Base-by-base conservation (phyloP, 2,329 filamentous ascomycete genomes). In the Teratosphaeria nubilosa region DNA sequence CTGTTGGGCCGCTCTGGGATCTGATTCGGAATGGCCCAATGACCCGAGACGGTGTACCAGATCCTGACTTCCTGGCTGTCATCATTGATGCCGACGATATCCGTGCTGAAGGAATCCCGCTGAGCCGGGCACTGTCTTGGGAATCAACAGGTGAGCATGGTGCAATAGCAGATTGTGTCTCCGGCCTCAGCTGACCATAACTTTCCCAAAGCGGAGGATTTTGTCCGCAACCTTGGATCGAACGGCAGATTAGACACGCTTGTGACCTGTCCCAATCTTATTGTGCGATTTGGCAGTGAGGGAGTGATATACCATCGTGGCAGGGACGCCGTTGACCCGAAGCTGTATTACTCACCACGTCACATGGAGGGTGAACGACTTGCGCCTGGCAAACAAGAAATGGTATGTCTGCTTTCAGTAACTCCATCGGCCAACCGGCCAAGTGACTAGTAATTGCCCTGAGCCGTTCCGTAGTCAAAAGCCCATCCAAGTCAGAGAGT, bases 1-100 rank as follows among this genome's bases (percentile, higher is more conserved):
- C 69, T 3, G 64, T 58, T 22, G 69, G 69, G 54, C 64, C 62
- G 54, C 63, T 71, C 5, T 71, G 69, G 69, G 68, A 71, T 53
- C 61, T 69, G 30, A 69, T 71, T 24, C 58, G 69, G 27, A 65
- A 70, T 64, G 68, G 69, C 27, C 69, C 69, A 11, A 61, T 64
- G 55, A 69, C 64, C 10, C 62, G 64, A 16, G 65, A 69, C 53
- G 66, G 67, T 7, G 57, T 69, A 6, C 68, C 68, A 20, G 65
- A 69, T 34, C 67, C 68, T 11, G 69, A 71, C 45, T 63, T 67
- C 57, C 61, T 71, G 22, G 69, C 68, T 48, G 68, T 71, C 16
- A 68, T 71, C 53, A 65, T 71, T 53, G 69, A 71, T 56, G 69
- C 69, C 2, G 68, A 70, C 58, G 69, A 71, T 51, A 60, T 71